These are phyloP conservation scores for Xylaria digitata DNA, from an alignment of 2,329 filamentous ascomycete genomes.

Conservation along the genomic window DNA sequence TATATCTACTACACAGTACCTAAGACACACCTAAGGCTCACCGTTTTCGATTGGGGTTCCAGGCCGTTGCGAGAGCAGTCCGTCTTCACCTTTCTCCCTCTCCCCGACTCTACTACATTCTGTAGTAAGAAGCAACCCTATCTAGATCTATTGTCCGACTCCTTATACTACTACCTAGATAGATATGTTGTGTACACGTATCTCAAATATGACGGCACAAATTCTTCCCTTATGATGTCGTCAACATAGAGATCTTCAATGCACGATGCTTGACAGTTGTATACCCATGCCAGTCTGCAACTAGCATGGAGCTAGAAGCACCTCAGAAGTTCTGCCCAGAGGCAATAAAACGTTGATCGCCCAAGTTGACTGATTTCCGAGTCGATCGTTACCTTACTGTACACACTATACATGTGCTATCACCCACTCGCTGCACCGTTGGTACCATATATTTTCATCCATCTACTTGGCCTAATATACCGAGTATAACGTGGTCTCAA, in stretches of 20 bases:
- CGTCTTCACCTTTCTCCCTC: slow-evolving; percentile 3
- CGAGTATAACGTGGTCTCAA: neutral
- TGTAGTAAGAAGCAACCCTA: neutral
- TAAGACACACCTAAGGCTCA: slow-evolving; percentile 10
- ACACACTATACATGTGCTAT: neutral
- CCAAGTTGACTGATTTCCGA: slow-evolving; percentile 5
- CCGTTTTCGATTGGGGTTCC: slow-evolving; percentile 26
- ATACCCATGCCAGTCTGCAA: slow-evolving; percentile 24
- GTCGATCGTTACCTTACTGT: slow-evolving; percentile 26
- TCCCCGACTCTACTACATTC: neutral
- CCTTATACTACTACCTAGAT: no score
- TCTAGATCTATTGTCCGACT: no score
- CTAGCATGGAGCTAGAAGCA: slow-evolving; percentile 36
- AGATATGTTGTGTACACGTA: no score
- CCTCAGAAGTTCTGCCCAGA: slow-evolving; percentile 32
- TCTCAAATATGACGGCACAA: neutral
- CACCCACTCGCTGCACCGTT: slow-evolving; percentile 22
- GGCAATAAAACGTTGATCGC: slow-evolving; percentile 23
- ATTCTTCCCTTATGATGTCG: neutral
- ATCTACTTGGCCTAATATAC: neutral
- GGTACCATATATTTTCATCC: neutral
- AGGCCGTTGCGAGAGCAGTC: neutral
- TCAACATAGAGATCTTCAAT: slow-evolving; percentile 24
- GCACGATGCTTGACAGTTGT: slow-evolving; percentile 29
- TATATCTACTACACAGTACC: no score